Evolutionary conservation across 2,329 filamentous ascomycete species (phyloP), one percentile per base, ranked within the genome.

Genomic region (Cercospora zeina): DNA sequence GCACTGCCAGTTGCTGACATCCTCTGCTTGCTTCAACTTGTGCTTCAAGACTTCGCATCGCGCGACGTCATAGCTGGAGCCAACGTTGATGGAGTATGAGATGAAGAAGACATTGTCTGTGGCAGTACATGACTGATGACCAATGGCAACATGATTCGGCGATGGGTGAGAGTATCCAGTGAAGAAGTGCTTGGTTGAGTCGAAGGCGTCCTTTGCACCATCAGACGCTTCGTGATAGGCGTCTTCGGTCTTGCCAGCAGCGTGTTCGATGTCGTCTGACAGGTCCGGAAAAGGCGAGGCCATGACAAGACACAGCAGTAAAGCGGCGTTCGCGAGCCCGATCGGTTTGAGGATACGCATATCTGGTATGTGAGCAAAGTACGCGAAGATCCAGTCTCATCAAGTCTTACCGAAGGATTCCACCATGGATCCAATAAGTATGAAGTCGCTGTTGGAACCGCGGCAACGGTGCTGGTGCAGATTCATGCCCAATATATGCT

Each of bases 1-100:
- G 14, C 58, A 60, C 50, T 60, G 34, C 58, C 58, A 54, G 1
- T n/a, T 5, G 45, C 33, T 53, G 21, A 59, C 47, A 16, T n/a
- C 14, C 30, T 59, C 56, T 27, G 31, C 33, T 10, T 37, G 30
- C 34, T 37, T 51, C 33, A 59, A 13, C 21, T 27, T 37, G 2
- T 39, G n/a, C 33, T 59, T 51, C 10, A 59, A 19, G 6, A 19
- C 21, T 11, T 39, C 45, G 31, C 58, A 60, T 14, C 51, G 50
- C 16, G 24, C 14, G 3, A 31, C n/a, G 8, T 54, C 36, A 37
- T 54, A 55, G 13, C 24, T 24, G 14, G 27, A 24, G 6, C 58
- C 58, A 10, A 60, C 36, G 37, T 34, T 42, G 58, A 60, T 47
- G 58, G 37, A 47, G 58, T 55, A 60, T 1, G 58, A 55, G n/a